A percentile compares a stretch with the other conserved stretches of the same genome.
phyloP scores from a whole-genome alignment of 495 filamentous ascomycete genomes.

The Neurospora pannonica region DNA sequence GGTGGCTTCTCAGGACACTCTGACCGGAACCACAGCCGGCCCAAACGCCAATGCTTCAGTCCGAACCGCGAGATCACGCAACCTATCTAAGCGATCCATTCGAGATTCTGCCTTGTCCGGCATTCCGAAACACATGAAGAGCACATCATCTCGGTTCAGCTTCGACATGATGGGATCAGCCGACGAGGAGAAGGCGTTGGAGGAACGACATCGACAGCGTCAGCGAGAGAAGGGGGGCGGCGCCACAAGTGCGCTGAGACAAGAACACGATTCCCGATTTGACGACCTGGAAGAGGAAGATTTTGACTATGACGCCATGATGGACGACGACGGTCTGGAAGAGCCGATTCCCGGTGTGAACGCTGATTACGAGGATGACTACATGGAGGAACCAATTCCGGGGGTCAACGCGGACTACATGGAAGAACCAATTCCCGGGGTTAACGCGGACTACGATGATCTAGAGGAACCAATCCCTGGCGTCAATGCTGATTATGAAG shows the following conservation, averaged over 20 bases:
- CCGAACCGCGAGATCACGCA: conserved; percentile 21
- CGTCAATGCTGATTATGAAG: conserved; percentile 58
- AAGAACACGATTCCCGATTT: conserved; percentile 31
- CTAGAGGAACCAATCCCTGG: conserved; percentile 71
- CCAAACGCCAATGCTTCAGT: conserved; percentile 15
- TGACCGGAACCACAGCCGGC: conserved; percentile 5
- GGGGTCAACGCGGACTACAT: conserved; percentile 22
- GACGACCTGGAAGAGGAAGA: conserved; percentile 60
- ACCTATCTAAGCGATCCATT: conserved; percentile 28
- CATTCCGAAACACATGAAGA: conserved; percentile 67
- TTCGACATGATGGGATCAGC: conserved; percentile 87
- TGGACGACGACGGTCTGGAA: conserved; percentile 64
- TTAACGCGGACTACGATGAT: conserved; percentile 47
- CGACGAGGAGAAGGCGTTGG: conserved; percentile 69
- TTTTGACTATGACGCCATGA: conserved; percentile 59
- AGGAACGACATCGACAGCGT: conserved; percentile 74
- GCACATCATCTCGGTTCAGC: conserved; percentile 81
- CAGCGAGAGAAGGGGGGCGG: conserved; percentile 43
- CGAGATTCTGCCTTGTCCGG: conserved; percentile 39
- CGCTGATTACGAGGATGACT: conserved; percentile 49
- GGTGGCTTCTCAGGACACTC: conserved; percentile 20
- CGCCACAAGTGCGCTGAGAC: not conserved
- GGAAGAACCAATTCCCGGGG: not conserved
- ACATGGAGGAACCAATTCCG: conserved; percentile 21
- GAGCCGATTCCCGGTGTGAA: conserved; percentile 70